These are phyloP conservation scores for Talaromyces atroroseus DNA, from an alignment of 2,329 filamentous ascomycete genomes.

Conservation along the genomic window DNA sequence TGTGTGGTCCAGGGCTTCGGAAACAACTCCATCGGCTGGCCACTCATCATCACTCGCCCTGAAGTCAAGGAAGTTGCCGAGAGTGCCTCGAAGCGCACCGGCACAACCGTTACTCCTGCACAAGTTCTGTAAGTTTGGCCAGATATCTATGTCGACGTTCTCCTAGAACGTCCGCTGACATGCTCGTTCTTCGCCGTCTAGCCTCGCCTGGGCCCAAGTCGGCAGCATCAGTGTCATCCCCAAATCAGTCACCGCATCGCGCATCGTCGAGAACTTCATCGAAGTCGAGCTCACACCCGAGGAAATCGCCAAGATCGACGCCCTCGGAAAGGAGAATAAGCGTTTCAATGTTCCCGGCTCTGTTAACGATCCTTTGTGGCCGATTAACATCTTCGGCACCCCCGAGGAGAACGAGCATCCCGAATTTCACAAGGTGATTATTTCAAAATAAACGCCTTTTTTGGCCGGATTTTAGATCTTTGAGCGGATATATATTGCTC, in stretches of 20 bases:
- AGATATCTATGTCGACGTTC: too few relatives aligned
- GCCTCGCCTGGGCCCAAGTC: conserved; percentile 37
- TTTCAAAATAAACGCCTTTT: not conserved
- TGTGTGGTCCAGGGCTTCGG: conserved; percentile 45
- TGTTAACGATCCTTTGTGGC: conserved; percentile 49
- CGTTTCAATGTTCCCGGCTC: conserved; percentile 34
- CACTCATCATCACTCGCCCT: conserved; percentile 58
- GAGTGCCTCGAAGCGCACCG: conserved; percentile 40
- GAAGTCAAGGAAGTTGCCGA: conserved; percentile 61
- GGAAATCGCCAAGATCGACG: conserved; percentile 32
- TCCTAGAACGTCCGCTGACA: not conserved
- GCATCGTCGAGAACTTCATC: conserved; percentile 41
- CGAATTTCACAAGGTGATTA: conserved; percentile 44
- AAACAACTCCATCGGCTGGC: conserved; percentile 55
- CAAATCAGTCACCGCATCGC: conserved; percentile 39
- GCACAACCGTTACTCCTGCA: conserved; percentile 29
- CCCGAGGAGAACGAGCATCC: conserved; percentile 44
- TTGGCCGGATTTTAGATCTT: not conserved
- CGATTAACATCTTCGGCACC: conserved; percentile 53
- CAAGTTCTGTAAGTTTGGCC: conserved; percentile 29
- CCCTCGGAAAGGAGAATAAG: conserved; percentile 27
- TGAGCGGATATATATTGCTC: not conserved
- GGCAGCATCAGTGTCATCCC: conserved; percentile 38
- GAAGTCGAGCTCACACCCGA: conserved; percentile 35
- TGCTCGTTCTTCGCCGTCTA: conserved; percentile 2